A percentile compares a stretch with the other conserved stretches of the same genome.
phyloP scores from a whole-genome alignment of 495 filamentous ascomycete species.

The Aspergillus haitiensis region DNA sequence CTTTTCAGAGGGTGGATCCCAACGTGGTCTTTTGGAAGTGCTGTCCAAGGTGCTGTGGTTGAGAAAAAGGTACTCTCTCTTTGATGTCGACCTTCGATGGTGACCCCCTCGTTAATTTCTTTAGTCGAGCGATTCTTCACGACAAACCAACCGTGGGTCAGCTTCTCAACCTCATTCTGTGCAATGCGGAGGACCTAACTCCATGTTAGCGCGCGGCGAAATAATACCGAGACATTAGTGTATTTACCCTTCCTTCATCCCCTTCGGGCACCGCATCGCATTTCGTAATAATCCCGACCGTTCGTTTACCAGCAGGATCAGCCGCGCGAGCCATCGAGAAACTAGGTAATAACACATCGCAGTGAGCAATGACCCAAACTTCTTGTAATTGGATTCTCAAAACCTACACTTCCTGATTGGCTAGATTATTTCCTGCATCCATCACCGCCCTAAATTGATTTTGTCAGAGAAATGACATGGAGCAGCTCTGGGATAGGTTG shows the following conservation, averaged over 20 bases:
- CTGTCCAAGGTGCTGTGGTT: conserved; percentile 34
- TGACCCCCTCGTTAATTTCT: conserved; percentile 36
- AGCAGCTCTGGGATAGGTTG: background rate
- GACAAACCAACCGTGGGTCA: conserved; percentile 53
- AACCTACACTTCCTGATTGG: conserved; percentile 28
- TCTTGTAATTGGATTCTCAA: background rate
- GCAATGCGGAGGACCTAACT: conserved; percentile 30
- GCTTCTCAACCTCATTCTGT: conserved; percentile 31
- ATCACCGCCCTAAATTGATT: conserved; percentile 24
- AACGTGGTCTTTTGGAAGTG: conserved; percentile 34
- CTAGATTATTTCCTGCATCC: conserved; percentile 28
- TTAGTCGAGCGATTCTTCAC: conserved; percentile 51
- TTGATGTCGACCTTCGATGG: conserved; percentile 27
- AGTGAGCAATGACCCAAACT: background rate
- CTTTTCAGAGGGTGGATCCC: conserved; percentile 27
- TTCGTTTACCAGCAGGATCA: conserved; percentile 48
- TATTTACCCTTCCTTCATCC: conserved; percentile 33
- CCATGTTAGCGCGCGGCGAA: background rate
- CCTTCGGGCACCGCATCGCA: conserved; percentile 38
- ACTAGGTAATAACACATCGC: background rate
- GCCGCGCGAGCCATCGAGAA: conserved; percentile 44
- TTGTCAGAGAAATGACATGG: background rate
- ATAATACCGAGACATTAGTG: background rate
- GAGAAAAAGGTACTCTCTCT: conserved; percentile 44
- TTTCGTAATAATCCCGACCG: conserved; percentile 49